phyloP scores from a whole-genome alignment of 768 basidiomycete species.

The Tubosaeta sp. region DNA sequence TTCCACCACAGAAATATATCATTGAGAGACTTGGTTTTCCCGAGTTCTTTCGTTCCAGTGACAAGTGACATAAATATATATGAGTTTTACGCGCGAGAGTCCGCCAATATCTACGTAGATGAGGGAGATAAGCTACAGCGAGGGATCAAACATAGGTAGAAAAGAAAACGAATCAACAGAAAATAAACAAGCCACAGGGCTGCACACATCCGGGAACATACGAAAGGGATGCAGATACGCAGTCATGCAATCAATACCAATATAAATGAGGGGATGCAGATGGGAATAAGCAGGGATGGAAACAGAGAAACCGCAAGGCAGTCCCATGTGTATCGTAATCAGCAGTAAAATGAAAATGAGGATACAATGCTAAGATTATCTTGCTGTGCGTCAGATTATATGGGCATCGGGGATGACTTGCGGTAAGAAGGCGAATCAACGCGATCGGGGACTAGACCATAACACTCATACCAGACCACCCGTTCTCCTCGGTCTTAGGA shows the following conservation, averaged over 20 bases:
- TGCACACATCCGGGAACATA: neutral
- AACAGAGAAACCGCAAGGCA: conserved; percentile 26
- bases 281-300: conserved; percentile 5
- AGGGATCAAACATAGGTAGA: conserved; percentile 10
- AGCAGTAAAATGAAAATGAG: conserved; percentile 5
- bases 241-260: conserved; percentile 24
- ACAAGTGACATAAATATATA: conserved; percentile 31
- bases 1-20: neutral
- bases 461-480: conserved; percentile 30
- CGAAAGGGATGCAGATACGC: conserved; percentile 7
- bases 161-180: conserved; percentile 4
- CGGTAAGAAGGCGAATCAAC: conserved; percentile 6
- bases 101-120: conserved; percentile 26
- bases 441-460: conserved; percentile 24
- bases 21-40: conserved; percentile 12
- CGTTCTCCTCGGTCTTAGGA: conserved; percentile 31
- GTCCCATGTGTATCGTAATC: conserved; percentile 28
- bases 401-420: conserved; percentile 15
- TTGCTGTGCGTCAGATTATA: conserved; percentile 24
- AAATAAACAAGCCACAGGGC: conserved; percentile 8
- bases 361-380: conserved; percentile 19
- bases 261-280: conserved; percentile 17
- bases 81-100: conserved; percentile 10
- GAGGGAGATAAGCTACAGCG: conserved; percentile 26
- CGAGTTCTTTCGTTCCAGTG: conserved; percentile 16